Evolutionary conservation across 257 asterid species (phyloP).

Genomic region (Salvia rosmarinus): DNA sequence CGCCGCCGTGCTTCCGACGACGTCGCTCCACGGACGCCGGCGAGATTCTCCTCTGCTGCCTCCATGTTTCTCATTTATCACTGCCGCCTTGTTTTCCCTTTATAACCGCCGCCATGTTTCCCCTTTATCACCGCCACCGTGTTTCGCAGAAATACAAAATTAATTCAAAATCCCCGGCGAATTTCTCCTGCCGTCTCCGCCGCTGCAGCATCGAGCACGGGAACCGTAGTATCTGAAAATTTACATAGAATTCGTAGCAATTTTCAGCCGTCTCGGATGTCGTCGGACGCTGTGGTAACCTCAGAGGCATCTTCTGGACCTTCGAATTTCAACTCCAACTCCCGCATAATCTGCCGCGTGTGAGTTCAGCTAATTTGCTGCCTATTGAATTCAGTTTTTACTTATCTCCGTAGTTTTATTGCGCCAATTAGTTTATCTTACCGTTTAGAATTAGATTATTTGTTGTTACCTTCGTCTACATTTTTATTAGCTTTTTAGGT

Average conservation of each 20-base stretch:
- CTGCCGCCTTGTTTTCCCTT: too few relatives aligned
- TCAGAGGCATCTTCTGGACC: constrained; percentile 56
- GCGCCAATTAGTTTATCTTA: too few relatives aligned
- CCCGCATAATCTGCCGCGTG: constrained; percentile 88
- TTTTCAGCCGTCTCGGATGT: not conserved
- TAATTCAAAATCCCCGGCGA: not conserved
- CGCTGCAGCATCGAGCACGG: not conserved
- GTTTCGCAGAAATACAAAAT: too few relatives aligned
- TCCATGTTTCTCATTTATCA: too few relatives aligned
- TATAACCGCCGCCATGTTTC: too few relatives aligned
- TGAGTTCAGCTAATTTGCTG: constrained; percentile 37
- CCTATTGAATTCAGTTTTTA: not conserved
- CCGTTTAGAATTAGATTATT: not conserved
- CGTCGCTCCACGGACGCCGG: too few relatives aligned
- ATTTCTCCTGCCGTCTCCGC: not conserved
- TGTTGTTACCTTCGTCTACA: not conserved
- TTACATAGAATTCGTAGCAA: not conserved
- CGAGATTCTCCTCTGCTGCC: too few relatives aligned
- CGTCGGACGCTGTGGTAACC: constrained; percentile 43
- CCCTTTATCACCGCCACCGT: too few relatives aligned
- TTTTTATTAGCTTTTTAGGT: not conserved
- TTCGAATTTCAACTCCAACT: constrained; percentile 50
- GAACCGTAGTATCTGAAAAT: not conserved
- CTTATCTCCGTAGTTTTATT: not conserved
- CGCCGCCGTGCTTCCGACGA: too few relatives aligned